These are phyloP conservation scores for Mucor velutinosus DNA, from an alignment of 371 early-diverging fungal species.

Conservation along the genomic window DNA sequence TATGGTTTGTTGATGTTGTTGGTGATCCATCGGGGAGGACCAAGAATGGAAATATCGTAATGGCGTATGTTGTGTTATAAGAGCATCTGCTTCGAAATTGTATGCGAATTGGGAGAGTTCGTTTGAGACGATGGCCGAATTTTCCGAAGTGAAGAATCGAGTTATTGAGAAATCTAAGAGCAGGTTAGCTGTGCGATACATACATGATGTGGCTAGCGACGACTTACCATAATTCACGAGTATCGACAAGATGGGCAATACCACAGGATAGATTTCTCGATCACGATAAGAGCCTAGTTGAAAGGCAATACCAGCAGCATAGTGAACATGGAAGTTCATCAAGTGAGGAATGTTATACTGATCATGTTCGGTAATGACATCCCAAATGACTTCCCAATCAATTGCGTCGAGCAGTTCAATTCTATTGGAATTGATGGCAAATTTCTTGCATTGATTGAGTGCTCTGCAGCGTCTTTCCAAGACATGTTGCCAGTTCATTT, in stretches of 20 bases:
- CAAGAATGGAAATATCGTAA: constrained; percentile 26
- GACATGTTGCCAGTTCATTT: constrained; percentile 35
- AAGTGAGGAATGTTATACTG: constrained; percentile 40
- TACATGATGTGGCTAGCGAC: too few species aligned
- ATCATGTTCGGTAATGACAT: constrained; percentile 53
- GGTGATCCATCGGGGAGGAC: constrained; percentile 12
- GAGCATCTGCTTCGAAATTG: constrained; percentile 43
- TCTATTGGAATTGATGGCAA: constrained; percentile 23
- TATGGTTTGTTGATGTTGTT: constrained; percentile 6
- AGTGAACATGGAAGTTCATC: constrained; percentile 31
- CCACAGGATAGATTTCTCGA: constrained; percentile 42
- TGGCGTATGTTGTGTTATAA: constrained; percentile 41
- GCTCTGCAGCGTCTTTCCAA: constrained; percentile 39
- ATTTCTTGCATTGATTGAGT: constrained; percentile 24
- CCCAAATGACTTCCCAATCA: constrained; percentile 49
- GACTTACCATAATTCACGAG: constrained; percentile 51
- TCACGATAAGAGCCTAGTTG: constrained; percentile 40
- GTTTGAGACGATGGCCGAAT: constrained; percentile 31
- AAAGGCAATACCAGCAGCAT: constrained; percentile 42
- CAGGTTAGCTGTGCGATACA: too few species aligned
- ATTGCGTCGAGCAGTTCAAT: constrained; percentile 24
- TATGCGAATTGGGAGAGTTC: constrained; percentile 48
- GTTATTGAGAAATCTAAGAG: constrained; percentile 39
- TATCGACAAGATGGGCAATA: constrained; percentile 46
- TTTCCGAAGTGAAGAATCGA: constrained; percentile 24